These are phyloP conservation scores for Hysterangium stoloniferum DNA, from an alignment of 768 basidiomycete species.

Conservation along the genomic window DNA sequence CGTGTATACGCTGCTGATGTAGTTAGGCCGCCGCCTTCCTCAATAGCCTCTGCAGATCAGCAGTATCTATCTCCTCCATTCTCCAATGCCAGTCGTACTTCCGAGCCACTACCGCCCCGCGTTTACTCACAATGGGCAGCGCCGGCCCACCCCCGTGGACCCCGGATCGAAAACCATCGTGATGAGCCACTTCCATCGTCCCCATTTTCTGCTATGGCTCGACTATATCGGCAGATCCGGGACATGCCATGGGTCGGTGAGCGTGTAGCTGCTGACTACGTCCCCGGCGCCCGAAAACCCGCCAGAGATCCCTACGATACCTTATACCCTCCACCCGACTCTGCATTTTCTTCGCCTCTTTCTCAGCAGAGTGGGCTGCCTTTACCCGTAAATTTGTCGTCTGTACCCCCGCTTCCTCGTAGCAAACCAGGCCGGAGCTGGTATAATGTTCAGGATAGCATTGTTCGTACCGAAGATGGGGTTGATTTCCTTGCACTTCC, in stretches of 20 bases:
- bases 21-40: background rate
- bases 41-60: background rate
- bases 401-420: background rate
- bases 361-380: background rate
- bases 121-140: conserved; percentile 2
- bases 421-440: background rate
- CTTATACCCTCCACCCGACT: background rate
- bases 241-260: conserved; percentile 10
- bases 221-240: background rate
- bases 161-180: background rate
- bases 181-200: background rate
- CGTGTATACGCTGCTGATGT: background rate
- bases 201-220: background rate
- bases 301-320: no score
- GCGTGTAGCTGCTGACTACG: conserved; percentile 7
- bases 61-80: no score
- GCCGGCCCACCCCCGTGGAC: background rate
- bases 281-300: background rate
- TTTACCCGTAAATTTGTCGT: background rate
- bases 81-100: background rate
- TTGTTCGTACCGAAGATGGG: no score
- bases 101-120: background rate
- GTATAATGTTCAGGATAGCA: background rate
- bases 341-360: background rate
- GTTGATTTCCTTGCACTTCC: background rate